Evolutionary conservation across 805 yeast species (phyloP), one percentile per base, ranked within the genome.

Genomic region (Ogataea ganodermae): DNA sequence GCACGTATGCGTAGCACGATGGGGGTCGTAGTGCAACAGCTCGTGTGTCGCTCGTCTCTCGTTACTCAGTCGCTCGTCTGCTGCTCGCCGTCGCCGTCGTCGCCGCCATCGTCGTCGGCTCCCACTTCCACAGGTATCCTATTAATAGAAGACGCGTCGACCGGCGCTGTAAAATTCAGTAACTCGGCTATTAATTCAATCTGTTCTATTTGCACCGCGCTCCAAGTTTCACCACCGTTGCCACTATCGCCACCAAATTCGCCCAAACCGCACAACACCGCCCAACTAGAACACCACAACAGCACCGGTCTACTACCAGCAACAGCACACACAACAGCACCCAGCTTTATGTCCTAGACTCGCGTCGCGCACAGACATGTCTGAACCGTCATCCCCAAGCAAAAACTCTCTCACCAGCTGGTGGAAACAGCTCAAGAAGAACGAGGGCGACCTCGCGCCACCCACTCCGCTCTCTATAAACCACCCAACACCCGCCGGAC

Each of bases 401-500:
- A 61, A 60, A 43, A 45, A 53, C 17, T 56, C 66, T 6, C 45
- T 65, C 35, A 49, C 65, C 6, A 52, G 51, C 40, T 62, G 67
- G 69, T 63, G 67, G 68, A 65, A 63, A 47, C 59, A 53, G 21
- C 49, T 63, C 42, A 60, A 56, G 16, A 56, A 59, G 44, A 49
- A 46, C 30, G 58, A 55, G 4, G 38, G 36, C 9, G 56, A 50
- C 14, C 33, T 49, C 3, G 26, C 48, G 30, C 55, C 58, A 18
- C 53, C 61, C 7, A 37, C 48, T n/a, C 47, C 51, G 12, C 32
- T 47, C 2, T 27, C 50, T 3, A 36, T 37, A 9, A 41, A 43
- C 31, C 31, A 40, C 31, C 44, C 33, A 20, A 28, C 32, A 16
- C 24, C 43, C 14, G 16, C 16, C 9, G 31, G 35, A 20, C 28